Percentiles rank a stretch among this genome's conserved stretches.
These are phyloP conservation scores for Rhizophagus prolifer DNA, from an alignment of 192 early-diverging fungal species.

Conservation along the genomic window DNA sequence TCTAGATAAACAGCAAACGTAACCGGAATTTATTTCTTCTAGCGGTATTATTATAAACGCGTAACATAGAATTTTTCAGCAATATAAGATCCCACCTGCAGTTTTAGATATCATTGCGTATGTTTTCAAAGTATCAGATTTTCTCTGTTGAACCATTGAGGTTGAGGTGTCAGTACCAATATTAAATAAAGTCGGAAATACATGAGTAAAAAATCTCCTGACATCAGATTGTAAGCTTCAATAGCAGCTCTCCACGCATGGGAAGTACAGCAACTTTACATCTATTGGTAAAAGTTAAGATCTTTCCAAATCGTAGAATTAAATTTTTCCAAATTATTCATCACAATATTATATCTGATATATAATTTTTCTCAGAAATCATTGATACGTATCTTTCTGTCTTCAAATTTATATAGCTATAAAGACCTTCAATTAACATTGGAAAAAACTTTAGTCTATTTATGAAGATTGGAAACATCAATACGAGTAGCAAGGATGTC, in stretches of 20 bases:
- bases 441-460: conserved; percentile 84
- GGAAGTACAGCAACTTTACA: conserved; percentile 89
- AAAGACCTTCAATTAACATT: conserved; percentile 82
- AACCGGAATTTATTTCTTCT: conserved; percentile 95
- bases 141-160: conserved; percentile 97
- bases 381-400: conserved; percentile 83
- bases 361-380: conserved; percentile 82
- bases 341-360: conserved; percentile 59
- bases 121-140: conserved; percentile 95
- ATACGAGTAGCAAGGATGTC: conserved; percentile 96
- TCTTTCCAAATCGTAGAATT: conserved; percentile 97
- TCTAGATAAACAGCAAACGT: conserved; percentile 99
- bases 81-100: conserved; percentile 97
- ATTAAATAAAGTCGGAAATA: conserved; percentile 96
- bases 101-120: conserved; percentile 98
- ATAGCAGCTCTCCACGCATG: conserved; percentile 93
- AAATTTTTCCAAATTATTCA: conserved; percentile 74
- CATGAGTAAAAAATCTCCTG: conserved; percentile 94
- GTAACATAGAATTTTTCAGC: conserved; percentile 96
- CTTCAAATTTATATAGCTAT: conserved; percentile 88
- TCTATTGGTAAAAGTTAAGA: conserved; percentile 90
- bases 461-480: conserved; percentile 94
- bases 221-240: conserved; percentile 93
- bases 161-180: conserved; percentile 93
- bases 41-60: conserved; percentile 98